Conservation (phyloP, 768 basidiomycete genomes). For the Saitozyma podzolica region DNA sequence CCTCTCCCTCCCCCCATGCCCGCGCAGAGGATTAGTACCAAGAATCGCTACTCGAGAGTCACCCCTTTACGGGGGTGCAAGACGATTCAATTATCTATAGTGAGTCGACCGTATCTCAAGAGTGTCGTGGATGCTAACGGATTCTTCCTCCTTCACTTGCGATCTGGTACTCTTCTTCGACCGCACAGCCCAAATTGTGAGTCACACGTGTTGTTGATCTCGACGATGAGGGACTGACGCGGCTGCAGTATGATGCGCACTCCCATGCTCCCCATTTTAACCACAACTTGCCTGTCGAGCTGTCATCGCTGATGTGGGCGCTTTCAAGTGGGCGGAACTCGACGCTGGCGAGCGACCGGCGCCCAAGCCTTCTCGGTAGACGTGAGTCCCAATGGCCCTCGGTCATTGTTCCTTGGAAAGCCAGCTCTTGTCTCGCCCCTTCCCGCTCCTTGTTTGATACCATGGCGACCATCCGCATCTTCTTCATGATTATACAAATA, state of each 20-base stretch:
- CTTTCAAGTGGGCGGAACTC: too few species aligned
- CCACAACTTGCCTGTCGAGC: too few species aligned
- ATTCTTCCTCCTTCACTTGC: constrained; percentile 3
- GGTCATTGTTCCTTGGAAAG: background rate
- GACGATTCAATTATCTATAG: constrained; percentile 50
- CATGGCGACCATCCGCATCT: background rate
- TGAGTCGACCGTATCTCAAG: constrained; percentile 13
- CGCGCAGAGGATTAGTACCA: constrained; percentile 41
- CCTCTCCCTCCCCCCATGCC: background rate
- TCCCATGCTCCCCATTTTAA: too few species aligned
- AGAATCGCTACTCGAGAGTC: constrained; percentile 52
- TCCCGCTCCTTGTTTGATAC: background rate
- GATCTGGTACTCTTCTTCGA: background rate
- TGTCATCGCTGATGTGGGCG: too few species aligned
- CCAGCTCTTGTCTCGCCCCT: background rate
- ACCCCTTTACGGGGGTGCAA: constrained; percentile 28
- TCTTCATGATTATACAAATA: constrained; percentile 44
- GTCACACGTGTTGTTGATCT: background rate
- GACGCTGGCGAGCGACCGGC: too few species aligned
- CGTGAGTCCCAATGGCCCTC: background rate
- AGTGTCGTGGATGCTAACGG: constrained; percentile 7
- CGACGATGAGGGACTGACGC: constrained; percentile 2
- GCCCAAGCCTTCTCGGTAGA: too few species aligned
- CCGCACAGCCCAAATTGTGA: constrained; percentile 40
- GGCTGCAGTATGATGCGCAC: constrained; percentile 28